phyloP scores from a whole-genome alignment of 768 basidiomycete species.

The Podaxis sp. region DNA sequence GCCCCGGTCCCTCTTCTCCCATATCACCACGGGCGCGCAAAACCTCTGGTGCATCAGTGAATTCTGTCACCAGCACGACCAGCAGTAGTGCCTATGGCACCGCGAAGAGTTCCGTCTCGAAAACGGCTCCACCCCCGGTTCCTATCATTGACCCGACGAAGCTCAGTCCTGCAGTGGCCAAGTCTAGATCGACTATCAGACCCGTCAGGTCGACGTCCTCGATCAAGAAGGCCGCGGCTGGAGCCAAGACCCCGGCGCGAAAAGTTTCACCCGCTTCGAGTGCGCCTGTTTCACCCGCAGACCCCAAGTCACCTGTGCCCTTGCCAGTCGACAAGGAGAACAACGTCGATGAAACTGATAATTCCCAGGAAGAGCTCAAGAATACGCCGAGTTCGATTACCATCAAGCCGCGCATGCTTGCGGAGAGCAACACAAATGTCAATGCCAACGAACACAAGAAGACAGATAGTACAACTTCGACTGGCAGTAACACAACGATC shows the following conservation, averaged over 20 bases:
- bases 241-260: background rate
- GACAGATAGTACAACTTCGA: constrained; percentile 43
- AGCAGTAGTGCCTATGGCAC: constrained; percentile 15
- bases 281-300: constrained; percentile 11
- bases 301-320: background rate
- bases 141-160: constrained; percentile 16
- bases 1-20: constrained; percentile 14
- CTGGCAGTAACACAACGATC: constrained; percentile 40
- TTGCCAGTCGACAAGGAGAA: constrained; percentile 22
- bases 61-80: constrained; percentile 24
- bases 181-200: background rate
- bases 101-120: constrained; percentile 19
- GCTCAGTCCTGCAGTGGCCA: constrained; percentile 4
- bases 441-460: constrained; percentile 39
- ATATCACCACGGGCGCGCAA: constrained; percentile 24
- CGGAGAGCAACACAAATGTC: constrained; percentile 10
- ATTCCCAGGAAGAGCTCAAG: constrained; percentile 28
- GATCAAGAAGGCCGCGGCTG: constrained; percentile 6
- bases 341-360: constrained; percentile 21
- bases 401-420: constrained; percentile 2
- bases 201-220: constrained; percentile 11
- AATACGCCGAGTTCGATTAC: constrained; percentile 21
- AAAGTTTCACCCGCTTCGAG: constrained; percentile 2
- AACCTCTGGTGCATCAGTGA: constrained; percentile 26
- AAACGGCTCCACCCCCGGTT: constrained; percentile 17